phyloP scores from a whole-genome alignment of 2,329 filamentous ascomycete species.

The Xylaria sp. region DNA sequence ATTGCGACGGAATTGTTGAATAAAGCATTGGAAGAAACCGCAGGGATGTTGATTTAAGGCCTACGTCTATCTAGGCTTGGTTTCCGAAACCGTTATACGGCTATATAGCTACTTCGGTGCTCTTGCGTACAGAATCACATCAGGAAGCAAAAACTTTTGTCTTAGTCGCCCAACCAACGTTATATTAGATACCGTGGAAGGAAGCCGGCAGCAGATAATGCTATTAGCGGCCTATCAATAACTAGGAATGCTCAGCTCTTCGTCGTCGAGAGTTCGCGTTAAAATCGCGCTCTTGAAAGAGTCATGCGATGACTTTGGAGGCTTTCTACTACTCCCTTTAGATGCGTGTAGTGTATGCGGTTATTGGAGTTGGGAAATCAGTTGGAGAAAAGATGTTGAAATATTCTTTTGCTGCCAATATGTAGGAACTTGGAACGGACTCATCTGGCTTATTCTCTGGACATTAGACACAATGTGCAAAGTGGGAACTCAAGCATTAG shows the following conservation, averaged over 20 bases:
- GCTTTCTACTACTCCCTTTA: background rate
- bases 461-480: background rate
- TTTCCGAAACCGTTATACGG: background rate
- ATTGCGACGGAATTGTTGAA: constrained; percentile 82
- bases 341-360: background rate
- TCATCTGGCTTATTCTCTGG: background rate
- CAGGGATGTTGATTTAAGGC: constrained; percentile 49
- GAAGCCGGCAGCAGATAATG: background rate
- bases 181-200: background rate
- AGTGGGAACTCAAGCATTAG: background rate
- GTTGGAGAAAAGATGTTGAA: background rate
- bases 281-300: background rate
- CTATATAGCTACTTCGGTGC: background rate
- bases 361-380: background rate
- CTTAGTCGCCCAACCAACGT: background rate
- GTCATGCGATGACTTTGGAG: background rate
- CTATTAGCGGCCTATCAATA: background rate
- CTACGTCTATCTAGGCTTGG: background rate
- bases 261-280: too few species aligned
- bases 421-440: background rate
- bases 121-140: background rate
- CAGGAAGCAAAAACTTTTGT: background rate
- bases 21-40: constrained; percentile 74
- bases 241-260: background rate
- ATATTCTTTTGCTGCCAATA: background rate